phyloP scores from a whole-genome alignment of 2,329 filamentous ascomycete genomes.

The Microsporum ferrugineum region DNA sequence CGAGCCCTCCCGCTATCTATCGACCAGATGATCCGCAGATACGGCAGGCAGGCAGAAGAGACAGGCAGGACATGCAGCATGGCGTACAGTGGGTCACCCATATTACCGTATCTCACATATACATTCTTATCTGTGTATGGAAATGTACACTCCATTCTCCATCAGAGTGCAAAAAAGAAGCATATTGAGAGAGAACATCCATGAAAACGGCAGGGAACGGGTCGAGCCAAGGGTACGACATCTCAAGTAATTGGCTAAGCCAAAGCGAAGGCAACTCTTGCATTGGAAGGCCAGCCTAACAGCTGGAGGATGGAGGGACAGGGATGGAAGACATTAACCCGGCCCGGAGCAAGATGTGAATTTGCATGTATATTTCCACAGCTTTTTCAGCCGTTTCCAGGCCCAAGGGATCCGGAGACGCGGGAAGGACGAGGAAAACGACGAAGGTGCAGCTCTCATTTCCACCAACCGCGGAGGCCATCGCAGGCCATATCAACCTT shows the following conservation, averaged over 20 bases:
- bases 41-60: neutral
- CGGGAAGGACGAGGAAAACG: neutral
- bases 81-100: neutral
- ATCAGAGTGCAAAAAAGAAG: neutral
- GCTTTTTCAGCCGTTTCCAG: conserved; percentile 1
- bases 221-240: conserved; percentile 1
- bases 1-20: neutral
- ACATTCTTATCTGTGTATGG: too few relatives aligned
- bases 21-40: conserved; percentile 6
- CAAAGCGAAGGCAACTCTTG: conserved; percentile 1
- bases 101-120: conserved; percentile 1
- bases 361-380: neutral
- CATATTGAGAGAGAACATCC: neutral
- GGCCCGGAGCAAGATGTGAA: neutral
- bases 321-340: neutral
- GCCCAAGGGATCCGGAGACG: neutral
- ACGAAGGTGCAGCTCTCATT: neutral
- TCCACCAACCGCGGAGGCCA: neutral
- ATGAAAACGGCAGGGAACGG: neutral
- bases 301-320: conserved; percentile 4
- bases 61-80: neutral
- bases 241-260: neutral
- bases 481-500: neutral
- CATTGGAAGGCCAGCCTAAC: neutral
- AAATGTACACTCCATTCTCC: too few relatives aligned